A percentile compares a stretch with the other conserved stretches of the same genome.
These are phyloP conservation scores for Mariannaea elegans DNA, from an alignment of 2,329 filamentous ascomycete genomes.

Conservation along the genomic window DNA sequence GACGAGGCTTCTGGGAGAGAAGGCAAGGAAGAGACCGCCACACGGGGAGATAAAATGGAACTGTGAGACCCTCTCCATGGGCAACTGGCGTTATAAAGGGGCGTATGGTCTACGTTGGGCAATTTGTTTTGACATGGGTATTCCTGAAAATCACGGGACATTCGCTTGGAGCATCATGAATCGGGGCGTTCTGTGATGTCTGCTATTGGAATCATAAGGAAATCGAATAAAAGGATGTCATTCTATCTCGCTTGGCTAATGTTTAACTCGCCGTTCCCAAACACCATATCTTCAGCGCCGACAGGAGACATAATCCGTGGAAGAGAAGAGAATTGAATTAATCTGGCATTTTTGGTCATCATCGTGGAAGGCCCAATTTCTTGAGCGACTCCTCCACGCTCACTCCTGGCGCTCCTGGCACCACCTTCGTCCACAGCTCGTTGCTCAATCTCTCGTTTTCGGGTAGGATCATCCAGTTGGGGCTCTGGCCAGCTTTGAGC, in stretches of 20 bases:
- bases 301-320: constrained; percentile 9
- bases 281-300: constrained; percentile 2
- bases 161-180: too few relatives aligned
- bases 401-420: constrained; percentile 69
- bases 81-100: too few relatives aligned
- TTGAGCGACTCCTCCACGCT: constrained; percentile 73
- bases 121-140: too few relatives aligned
- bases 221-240: constrained; percentile 16
- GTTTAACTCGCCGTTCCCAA: constrained; percentile 17
- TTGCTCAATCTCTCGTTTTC: constrained; percentile 67
- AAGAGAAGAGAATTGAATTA: not conserved
- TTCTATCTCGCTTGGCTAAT: constrained; percentile 25
- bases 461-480: constrained; percentile 82
- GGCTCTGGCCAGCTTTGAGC: constrained; percentile 85
- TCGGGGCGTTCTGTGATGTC: too few relatives aligned
- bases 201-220: constrained; percentile 41
- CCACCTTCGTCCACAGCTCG: constrained; percentile 73
- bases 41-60: constrained; percentile 50
- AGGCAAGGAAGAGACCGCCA: constrained; percentile 39
- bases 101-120: too few relatives aligned
- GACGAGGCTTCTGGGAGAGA: constrained; percentile 52
- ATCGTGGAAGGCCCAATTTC: constrained; percentile 53
- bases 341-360: constrained; percentile 2
- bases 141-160: too few relatives aligned
- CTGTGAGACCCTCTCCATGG: too few relatives aligned